These are phyloP conservation scores for Ramichloridium luteum DNA, from an alignment of 2,329 filamentous ascomycete genomes.

Conservation along the genomic window DNA sequence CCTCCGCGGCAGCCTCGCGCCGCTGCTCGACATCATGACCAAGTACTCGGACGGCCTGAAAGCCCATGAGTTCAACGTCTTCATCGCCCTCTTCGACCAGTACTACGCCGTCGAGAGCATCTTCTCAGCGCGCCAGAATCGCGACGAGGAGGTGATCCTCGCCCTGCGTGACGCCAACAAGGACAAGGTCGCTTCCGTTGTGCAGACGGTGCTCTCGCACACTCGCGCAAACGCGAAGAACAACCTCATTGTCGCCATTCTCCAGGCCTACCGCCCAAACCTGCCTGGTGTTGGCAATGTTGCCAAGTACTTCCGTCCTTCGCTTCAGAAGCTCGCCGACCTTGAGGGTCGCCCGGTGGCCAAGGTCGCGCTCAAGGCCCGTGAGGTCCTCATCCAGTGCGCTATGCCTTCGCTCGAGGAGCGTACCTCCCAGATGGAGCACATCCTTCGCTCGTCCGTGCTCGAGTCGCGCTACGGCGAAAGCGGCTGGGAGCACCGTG, in stretches of 20 bases:
- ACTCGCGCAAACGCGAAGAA: constrained; percentile 89
- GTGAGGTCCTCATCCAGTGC: constrained; percentile 94
- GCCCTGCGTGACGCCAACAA: constrained; percentile 93
- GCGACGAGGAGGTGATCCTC: constrained; percentile 88
- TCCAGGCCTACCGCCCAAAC: constrained; percentile 91
- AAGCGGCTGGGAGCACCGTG: constrained; percentile 89
- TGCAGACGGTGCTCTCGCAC: constrained; percentile 85
- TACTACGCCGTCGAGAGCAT: constrained; percentile 77
- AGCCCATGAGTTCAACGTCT: constrained; percentile 73
- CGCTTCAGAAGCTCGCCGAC: constrained; percentile 77
- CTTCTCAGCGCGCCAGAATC: constrained; percentile 71
- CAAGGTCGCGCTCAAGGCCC: constrained; percentile 93
- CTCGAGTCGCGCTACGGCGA: constrained; percentile 96
- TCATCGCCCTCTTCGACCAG: constrained; percentile 63
- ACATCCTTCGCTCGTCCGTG: constrained; percentile 90
- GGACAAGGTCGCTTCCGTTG: constrained; percentile 74
- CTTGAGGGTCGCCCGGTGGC: constrained; percentile 75
- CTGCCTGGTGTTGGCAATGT: constrained; percentile 82
- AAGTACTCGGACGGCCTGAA: constrained; percentile 81
- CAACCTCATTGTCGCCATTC: constrained; percentile 77
- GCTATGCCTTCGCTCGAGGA: constrained; percentile 93
- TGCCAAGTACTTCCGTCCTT: constrained; percentile 71
- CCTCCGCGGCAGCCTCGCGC: constrained; percentile 59
- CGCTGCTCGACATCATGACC: constrained; percentile 64
- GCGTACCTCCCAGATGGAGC: constrained; percentile 92